A percentile compares a stretch with the other conserved stretches of the same genome.
Evolutionary conservation across 768 basidiomycete species (phyloP).

Genomic region (Leccinum boreale): DNA sequence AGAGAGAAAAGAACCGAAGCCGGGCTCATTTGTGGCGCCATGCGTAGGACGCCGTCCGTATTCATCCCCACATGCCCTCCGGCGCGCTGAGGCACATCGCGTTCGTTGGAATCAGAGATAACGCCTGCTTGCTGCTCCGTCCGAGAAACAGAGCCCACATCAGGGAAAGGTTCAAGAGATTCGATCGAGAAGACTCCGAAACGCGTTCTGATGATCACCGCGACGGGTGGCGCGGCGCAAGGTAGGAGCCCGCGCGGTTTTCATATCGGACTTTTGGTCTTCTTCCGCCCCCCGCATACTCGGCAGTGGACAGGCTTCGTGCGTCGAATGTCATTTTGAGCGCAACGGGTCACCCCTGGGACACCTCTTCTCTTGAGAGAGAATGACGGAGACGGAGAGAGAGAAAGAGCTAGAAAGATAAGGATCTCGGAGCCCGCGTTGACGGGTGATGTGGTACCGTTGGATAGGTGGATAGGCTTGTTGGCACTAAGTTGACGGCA

Average conservation of each 20-base stretch:
- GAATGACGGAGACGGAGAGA: neutral
- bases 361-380: neutral
- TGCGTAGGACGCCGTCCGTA: neutral
- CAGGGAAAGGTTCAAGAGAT: neutral
- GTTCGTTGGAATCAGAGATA: neutral
- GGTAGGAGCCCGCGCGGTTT: neutral
- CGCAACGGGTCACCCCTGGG: neutral
- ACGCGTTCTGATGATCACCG: neutral
- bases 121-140: neutral
- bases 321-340: neutral
- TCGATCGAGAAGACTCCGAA: neutral
- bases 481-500: neutral
- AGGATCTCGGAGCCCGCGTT: neutral
- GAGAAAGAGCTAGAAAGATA: neutral
- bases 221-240: neutral
- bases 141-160: neutral
- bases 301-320: neutral
- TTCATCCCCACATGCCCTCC: neutral
- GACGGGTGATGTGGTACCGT: neutral
- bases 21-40: neutral
- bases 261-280: neutral
- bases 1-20: neutral
- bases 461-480: conserved; percentile 1
- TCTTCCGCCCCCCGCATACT: neutral
- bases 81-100: neutral